Evolutionary conservation across 2,329 filamentous ascomycete species (phyloP), one percentile per base, ranked within the genome.

Genomic region (Pyrenochaeta sp.): DNA sequence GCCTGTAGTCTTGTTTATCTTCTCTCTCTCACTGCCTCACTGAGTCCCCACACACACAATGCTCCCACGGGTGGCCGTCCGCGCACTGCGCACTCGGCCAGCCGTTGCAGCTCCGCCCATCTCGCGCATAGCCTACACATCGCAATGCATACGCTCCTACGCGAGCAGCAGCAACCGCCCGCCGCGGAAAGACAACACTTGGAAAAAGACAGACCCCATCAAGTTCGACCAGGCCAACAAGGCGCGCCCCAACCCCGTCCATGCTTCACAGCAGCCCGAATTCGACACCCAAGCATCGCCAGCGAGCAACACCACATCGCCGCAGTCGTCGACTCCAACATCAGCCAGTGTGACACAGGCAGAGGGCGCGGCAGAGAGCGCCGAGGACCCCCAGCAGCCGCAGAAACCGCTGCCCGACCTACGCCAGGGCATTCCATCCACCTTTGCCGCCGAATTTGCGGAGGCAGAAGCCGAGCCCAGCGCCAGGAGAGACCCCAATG

Each of bases 351-450:
- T 61, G 21, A 55, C 56, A 9, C 55, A 51, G 17, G 61, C 63
- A 0, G 56, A 58, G 12, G 41, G 52, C 46, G 44, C 58, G 40
- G 50, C 61, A n/a, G 61, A 15, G 53, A 54, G 17, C 63, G 70
- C 77, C 49, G 76, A 80, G 37, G 76, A 80, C 45, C 48, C 61
- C 33, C 76, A 83, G 63, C 81, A 86, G 20, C 81, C 85, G 46
- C 73, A 70, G 14, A 84, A 88, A 67, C 88, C 91, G 47, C 85
- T 97, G 11, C 94, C 94, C 47, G 93, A 98, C 73, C 83, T 98
- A 39, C 95, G 92, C n/a, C 89, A 94, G 70, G 94, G 94, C 60
- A 96, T 98, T 58, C 94, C 94, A 0, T 97, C 93, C 1, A 97
- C 93, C 1, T 83, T 97, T 49, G 90, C 89, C 51, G 88, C 88